These are phyloP conservation scores for Amoebophrya sp. DNA, from an alignment of 169 alveolate genomes.

Conservation along the genomic window DNA sequence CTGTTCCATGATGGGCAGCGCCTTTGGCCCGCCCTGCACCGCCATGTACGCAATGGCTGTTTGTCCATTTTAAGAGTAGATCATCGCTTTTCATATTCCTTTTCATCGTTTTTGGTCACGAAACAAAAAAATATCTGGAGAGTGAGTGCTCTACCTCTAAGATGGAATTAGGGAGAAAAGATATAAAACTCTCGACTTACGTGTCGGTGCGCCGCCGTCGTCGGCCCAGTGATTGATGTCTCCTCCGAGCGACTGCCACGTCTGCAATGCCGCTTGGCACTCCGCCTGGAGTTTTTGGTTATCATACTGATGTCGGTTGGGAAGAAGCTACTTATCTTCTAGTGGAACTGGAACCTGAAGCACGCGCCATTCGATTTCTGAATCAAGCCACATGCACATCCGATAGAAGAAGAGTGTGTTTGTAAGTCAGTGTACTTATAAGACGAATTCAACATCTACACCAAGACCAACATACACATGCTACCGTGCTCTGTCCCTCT, in stretches of 20 bases:
- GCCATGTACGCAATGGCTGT: no score
- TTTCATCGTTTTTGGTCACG: no score
- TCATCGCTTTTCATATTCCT: no score
- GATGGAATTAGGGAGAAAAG: no score
- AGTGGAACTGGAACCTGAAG: background rate
- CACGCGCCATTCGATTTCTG: no score
- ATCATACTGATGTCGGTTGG: background rate
- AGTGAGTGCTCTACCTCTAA: no score
- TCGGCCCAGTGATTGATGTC: background rate
- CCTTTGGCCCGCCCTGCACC: background rate
- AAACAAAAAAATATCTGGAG: no score
- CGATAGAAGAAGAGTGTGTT: background rate
- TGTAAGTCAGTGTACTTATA: background rate
- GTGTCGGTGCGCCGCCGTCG: background rate
- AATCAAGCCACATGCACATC: no score
- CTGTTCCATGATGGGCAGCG: background rate
- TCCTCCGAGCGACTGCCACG: background rate
- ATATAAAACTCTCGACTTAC: no score
- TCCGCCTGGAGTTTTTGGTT: background rate
- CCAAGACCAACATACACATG: background rate
- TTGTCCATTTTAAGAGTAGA: no score
- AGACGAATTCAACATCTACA: background rate
- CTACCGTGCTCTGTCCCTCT: background rate
- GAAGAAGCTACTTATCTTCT: background rate
- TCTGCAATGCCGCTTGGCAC: background rate